Evolutionary conservation across 495 filamentous ascomycete genomes (phyloP), one percentile per base, ranked within the genome.

Genomic region (Clohesyomyces aquaticus): DNA sequence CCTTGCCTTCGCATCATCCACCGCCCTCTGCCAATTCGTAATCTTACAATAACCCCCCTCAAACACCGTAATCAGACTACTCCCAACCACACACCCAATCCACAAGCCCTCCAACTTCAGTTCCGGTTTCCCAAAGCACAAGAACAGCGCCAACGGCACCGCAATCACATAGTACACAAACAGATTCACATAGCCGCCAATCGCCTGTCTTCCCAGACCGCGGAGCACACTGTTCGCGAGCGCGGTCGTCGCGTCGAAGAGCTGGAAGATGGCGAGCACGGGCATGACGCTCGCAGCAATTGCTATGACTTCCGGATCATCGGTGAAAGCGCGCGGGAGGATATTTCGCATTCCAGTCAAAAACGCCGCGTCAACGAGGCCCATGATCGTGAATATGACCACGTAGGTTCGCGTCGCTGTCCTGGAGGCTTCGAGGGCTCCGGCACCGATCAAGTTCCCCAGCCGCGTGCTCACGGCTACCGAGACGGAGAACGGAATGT

Each of bases 401-500:
- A 49, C 48, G 22, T 65, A 65, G 0, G 62, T 65, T 3, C 49
- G 45, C 3, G 55, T 48, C 4, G 62, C 62, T 16, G 47, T 54
- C 6, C 62, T 28, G 14, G 62, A 54, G 19, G 62, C 48, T 1
- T 38, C 27, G 22, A 65, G 47, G 3, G 55, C 28, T 18, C 57
- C 63, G 1, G 56, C 63, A 14, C 63, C 63, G 29, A 66, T 61
- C n/a, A 66, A 23, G 21, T 66, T 57, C 9, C 63, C 63, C 6
- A 66, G 16, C 26, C 63, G 47, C 47, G 63, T 66, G 58, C 38
- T 55, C 16, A 66, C 51, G 22, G 63, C 63, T 1, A 61, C 51
- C 11, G 53, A 59, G 4, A 56, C 51, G 21, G 45, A 43, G 42
- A 66, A 72, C 1, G 70, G 67, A 11, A 70, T 68, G 32, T 70